phyloP scores from a whole-genome alignment of 148 eudicot species.

The Silene latifolia region DNA sequence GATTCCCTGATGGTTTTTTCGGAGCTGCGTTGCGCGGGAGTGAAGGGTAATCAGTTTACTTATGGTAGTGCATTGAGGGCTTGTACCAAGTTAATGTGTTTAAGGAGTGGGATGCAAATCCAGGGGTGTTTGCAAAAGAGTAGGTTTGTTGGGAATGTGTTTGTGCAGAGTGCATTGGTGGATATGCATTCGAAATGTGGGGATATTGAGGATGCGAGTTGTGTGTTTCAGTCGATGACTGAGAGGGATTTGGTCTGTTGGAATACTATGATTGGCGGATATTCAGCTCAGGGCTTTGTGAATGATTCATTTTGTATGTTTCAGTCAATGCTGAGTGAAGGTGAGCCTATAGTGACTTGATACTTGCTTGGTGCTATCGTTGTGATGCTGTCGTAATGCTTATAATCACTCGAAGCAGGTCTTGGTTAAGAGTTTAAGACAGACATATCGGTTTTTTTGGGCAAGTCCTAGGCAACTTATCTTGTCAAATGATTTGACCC shows the following conservation, averaged over 20 bases:
- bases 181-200: conserved; percentile 42
- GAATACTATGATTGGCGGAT: conserved; percentile 43
- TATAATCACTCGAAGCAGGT: too few relatives aligned
- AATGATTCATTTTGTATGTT: conserved; percentile 25
- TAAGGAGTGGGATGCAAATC: conserved; percentile 35
- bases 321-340: conserved; percentile 33
- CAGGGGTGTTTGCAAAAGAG: conserved; percentile 46
- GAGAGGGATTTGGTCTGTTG: conserved; percentile 41
- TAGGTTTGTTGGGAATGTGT: conserved; percentile 32
- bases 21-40: conserved; percentile 28
- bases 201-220: conserved; percentile 31
- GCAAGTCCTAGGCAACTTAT: too few relatives aligned
- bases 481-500: too few relatives aligned
- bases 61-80: conserved; percentile 37
- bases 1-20: conserved; percentile 33
- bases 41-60: conserved; percentile 36
- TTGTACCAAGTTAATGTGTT: conserved; percentile 32
- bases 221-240: conserved; percentile 35
- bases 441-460: too few relatives aligned
- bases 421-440: too few relatives aligned
- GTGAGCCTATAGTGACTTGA: conserved; percentile 18
- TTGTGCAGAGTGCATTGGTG: conserved; percentile 42
- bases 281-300: conserved; percentile 26
- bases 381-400: not conserved
- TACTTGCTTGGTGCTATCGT: not conserved